A percentile compares a stretch with the other conserved stretches of the same genome.
Conservation (phyloP, 1,284 basidiomycete species). For the Leccinum subrobustum region DNA sequence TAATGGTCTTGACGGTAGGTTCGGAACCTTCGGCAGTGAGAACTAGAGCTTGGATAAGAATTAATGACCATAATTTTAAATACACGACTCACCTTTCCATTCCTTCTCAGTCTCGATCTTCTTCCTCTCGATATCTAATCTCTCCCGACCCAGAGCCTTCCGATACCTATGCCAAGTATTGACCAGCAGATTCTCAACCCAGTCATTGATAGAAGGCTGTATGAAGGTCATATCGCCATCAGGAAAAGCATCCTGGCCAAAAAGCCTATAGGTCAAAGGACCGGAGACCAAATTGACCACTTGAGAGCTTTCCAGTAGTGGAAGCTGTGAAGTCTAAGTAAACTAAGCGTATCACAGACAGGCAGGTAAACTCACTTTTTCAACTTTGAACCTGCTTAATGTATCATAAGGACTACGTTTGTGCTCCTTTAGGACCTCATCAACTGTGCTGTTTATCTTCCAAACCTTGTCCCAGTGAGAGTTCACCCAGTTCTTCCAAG, state of each 20-base stretch:
- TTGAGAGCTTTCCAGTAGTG: not conserved
- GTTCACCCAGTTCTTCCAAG: not conserved
- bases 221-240: not conserved
- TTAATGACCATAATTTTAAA: not conserved
- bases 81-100: not conserved
- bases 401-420: not conserved
- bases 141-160: not conserved
- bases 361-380: not conserved
- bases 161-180: not conserved
- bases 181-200: not conserved
- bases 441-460: not conserved
- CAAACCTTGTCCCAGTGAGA: not conserved
- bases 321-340: not conserved
- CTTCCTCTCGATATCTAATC: not conserved
- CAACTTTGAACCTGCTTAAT: not conserved
- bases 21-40: not conserved
- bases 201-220: not conserved
- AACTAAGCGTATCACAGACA: not conserved
- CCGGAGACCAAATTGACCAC: not conserved
- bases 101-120: not conserved
- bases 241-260: not conserved
- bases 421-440: not conserved
- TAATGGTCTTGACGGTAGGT: not conserved
- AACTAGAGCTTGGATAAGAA: not conserved
- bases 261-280: not conserved